Base-by-base conservation (phyloP, 805 yeast genomes). In the Saturnispora halmiae region DNA sequence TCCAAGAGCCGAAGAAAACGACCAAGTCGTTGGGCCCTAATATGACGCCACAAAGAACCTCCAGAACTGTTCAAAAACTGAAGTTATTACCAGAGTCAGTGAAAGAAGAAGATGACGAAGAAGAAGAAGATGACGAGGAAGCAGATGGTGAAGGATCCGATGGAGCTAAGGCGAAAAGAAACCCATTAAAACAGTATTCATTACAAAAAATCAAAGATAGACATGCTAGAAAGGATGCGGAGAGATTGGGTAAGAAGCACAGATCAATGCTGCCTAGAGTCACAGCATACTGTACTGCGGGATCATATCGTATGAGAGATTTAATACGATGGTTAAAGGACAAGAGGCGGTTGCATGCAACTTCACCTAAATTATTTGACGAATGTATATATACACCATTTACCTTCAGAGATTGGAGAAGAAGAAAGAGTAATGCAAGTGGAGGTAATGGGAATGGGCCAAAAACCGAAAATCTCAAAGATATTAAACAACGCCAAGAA, bases 331-430 rank as follows among this genome's bases (percentile, higher is more conserved):
- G 95, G 88, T 63, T 92, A 39, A 79, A 81, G 52, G 92, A 85
- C 37, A 71, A 86, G 18, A 82, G 77, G 55, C 65, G 82, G 45
- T 65, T 72, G 1, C 83, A 81, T 53, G 80, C 86, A 28, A 78
- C 92, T 0, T 77, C 77, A 49, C 96, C 97, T 1, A 84, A 83
- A 51, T 62, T 87, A 42, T 85, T 90, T 63, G 97, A 92, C 56
- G 98, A 92, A 59, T 92, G 97, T 56, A 66, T 92, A 7, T 92
- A 88, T 56, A 85, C 96, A 0, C 95, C 96, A 0, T 90, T 87
- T 58, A 77, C 75, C 2, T 82, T 79, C 53, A 82, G 78, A 47
- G 87, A 81, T 56, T 82, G 88, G 88, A 66, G 88, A 52, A 73
- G 73, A 21, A 51, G 55, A 24, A 52, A 56, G 28, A 29, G 34